Percentiles rank a stretch among this genome's conserved stretches.
These are phyloP conservation scores for Penicillium manginii DNA, from an alignment of 495 filamentous ascomycete genomes.

Conservation along the genomic window DNA sequence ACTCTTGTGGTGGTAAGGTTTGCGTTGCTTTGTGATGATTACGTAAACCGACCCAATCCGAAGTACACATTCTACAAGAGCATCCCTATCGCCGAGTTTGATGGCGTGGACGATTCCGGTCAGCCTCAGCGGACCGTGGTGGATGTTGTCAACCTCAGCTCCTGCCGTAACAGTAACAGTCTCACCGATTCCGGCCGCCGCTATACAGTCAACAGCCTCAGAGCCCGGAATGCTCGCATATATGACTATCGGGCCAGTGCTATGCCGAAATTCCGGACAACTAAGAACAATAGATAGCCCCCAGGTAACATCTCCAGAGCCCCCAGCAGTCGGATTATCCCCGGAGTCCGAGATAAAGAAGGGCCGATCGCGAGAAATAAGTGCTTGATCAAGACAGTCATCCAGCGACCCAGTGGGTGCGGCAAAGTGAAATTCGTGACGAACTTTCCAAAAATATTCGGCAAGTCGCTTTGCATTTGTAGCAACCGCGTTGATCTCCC, in stretches of 20 bases:
- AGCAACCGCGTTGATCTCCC: constrained; percentile 41
- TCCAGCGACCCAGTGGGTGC: constrained; percentile 55
- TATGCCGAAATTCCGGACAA: constrained; percentile 49
- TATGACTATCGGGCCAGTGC: constrained; percentile 45
- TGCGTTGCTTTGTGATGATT: constrained; percentile 59
- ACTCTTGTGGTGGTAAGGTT: constrained; percentile 59
- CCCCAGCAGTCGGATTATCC: constrained; percentile 61
- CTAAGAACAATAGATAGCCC: constrained; percentile 49
- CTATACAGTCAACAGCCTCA: constrained; percentile 47
- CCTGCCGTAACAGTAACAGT: constrained; percentile 58
- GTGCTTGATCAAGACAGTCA: constrained; percentile 53
- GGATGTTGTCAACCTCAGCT: constrained; percentile 56
- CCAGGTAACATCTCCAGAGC: constrained; percentile 60
- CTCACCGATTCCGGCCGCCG: constrained; percentile 52
- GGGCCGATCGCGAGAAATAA: constrained; percentile 48
- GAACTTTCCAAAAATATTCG: constrained; percentile 53
- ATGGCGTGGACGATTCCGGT: constrained; percentile 57
- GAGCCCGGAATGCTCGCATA: constrained; percentile 61
- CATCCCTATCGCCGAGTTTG: constrained; percentile 55
- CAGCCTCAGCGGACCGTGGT: constrained; percentile 56
- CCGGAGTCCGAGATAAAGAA: constrained; percentile 64
- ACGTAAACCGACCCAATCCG: constrained; percentile 57
- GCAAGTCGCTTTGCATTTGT: constrained; percentile 50
- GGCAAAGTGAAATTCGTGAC: constrained; percentile 54
- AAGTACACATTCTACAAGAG: constrained; percentile 53